Evolutionary conservation across 2,329 filamentous ascomycete species (phyloP).

Genomic region (Cladosporium oxysporum): DNA sequence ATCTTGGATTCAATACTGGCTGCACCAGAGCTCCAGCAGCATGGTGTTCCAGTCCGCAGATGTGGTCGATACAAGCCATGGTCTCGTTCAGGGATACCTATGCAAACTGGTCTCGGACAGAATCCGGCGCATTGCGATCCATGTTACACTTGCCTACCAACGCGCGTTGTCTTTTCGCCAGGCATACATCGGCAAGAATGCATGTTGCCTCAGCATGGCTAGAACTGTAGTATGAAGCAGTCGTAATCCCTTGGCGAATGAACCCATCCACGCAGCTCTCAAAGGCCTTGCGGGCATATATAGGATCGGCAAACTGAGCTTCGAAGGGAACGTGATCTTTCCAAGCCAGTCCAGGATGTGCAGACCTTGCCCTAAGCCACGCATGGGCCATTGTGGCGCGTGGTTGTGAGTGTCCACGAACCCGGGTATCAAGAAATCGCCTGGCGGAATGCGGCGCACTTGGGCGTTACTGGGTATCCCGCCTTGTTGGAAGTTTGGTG

Average conservation of each 20-base stretch:
- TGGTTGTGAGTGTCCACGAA: conserved; percentile 70
- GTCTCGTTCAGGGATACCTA: conserved; percentile 26
- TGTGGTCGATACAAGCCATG: conserved; percentile 33
- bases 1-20: conserved; percentile 47
- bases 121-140: conserved; percentile 36
- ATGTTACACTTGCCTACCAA: conserved; percentile 59
- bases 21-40: conserved; percentile 29
- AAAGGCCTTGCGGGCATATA: conserved; percentile 41
- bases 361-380: conserved; percentile 45
- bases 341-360: conserved; percentile 58
- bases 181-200: conserved; percentile 58
- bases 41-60: conserved; percentile 24
- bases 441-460: conserved; percentile 40
- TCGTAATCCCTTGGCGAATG: conserved; percentile 63
- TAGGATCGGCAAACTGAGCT: conserved; percentile 42
- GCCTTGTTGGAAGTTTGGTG: neutral
- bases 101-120: conserved; percentile 19
- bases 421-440: conserved; percentile 60
- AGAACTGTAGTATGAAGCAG: conserved; percentile 62
- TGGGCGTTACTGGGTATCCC: conserved; percentile 16
- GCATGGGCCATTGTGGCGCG: conserved; percentile 58
- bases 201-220: conserved; percentile 59
- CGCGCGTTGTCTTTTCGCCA: conserved; percentile 57
- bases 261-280: conserved; percentile 58
- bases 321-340: conserved; percentile 26